Conservation (phyloP, 495 filamentous ascomycete species). For the Xylaria sp. region DNA sequence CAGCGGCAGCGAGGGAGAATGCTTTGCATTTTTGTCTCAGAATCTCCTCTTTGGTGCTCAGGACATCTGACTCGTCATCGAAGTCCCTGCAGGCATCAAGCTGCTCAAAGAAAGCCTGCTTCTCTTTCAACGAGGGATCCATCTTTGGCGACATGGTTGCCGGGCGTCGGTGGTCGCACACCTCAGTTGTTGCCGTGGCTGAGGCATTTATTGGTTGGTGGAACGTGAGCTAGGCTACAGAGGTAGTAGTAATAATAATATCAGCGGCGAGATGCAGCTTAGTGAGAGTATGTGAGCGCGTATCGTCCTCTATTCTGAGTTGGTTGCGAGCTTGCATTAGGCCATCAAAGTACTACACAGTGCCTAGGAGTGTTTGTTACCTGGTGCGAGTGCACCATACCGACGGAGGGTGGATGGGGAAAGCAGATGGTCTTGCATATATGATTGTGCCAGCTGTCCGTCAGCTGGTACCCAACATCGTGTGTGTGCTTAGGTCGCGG, state of each 20-base stretch:
- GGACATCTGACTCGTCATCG: conserved; percentile 30
- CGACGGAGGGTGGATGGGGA: no score
- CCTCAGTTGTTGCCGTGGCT: not conserved
- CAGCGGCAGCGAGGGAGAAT: conserved; percentile 26
- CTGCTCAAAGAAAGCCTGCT: conserved; percentile 39
- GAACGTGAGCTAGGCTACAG: not conserved
- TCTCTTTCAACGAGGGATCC: conserved; percentile 36
- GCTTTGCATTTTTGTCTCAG: conserved; percentile 31
- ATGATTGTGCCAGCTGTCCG: not conserved
- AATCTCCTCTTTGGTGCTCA: conserved; percentile 32
- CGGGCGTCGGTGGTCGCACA: not conserved
- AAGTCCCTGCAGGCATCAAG: conserved; percentile 25
- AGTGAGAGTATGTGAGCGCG: not conserved
- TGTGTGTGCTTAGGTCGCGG: not conserved
- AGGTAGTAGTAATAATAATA: not conserved
- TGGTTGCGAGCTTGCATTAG: not conserved
- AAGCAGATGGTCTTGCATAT: not conserved
- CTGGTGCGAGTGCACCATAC: no score
- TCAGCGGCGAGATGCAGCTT: conserved; percentile 2
- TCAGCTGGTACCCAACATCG: not conserved
- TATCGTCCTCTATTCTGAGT: not conserved
- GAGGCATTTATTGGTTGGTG: conserved; percentile 12
- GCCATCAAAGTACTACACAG: not conserved
- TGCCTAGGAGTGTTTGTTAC: no score
- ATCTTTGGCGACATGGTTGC: conserved; percentile 21